Evolutionary conservation across 2,329 filamentous ascomycete species (phyloP).

Genomic region (Rutstroemia sp.): DNA sequence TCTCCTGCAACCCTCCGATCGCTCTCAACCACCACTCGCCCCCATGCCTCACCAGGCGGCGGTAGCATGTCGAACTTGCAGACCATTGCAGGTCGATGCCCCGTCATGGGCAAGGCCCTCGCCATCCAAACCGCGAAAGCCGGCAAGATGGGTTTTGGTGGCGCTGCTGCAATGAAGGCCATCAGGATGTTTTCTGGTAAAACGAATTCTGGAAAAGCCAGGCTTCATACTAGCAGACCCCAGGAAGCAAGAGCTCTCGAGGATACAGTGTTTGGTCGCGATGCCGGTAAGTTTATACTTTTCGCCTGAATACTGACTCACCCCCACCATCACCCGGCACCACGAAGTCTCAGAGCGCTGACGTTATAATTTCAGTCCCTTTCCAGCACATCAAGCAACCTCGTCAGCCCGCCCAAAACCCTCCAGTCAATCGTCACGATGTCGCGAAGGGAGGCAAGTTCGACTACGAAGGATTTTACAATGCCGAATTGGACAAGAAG

Average conservation of each 20-base stretch:
- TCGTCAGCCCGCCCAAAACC: slow-evolving; percentile 19
- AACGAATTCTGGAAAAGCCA: slow-evolving; percentile 54
- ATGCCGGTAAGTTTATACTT: slow-evolving; percentile 40
- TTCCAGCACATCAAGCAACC: slow-evolving; percentile 22
- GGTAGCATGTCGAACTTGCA: slow-evolving; percentile 97
- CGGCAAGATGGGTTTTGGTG: slow-evolving; percentile 35
- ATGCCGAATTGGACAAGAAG: slow-evolving; percentile 88
- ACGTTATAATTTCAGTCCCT: slow-evolving; percentile 27
- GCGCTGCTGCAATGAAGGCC: slow-evolving; percentile 38
- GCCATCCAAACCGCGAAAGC: slow-evolving; percentile 68
- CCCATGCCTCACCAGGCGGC: slow-evolving; percentile 60
- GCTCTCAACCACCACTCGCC: slow-evolving; percentile 62
- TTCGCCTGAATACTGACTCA: neutral
- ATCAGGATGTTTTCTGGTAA: slow-evolving; percentile 45
- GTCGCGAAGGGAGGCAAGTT: slow-evolving; percentile 51
- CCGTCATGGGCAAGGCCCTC: slow-evolving; percentile 97
- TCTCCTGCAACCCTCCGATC: slow-evolving; percentile 86
- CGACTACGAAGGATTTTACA: slow-evolving; percentile 87
- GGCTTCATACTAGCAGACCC: slow-evolving; percentile 71
- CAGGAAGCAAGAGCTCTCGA: slow-evolving; percentile 76
- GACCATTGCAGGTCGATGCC: slow-evolving; percentile 87
- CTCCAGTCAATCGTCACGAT: slow-evolving; percentile 18
- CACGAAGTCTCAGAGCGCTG: neutral
- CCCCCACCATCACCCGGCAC: neutral
- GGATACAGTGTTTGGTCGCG: slow-evolving; percentile 40